Conservation (phyloP, 2,329 filamentous ascomycete genomes). For the Aspergillus ruber region DNA sequence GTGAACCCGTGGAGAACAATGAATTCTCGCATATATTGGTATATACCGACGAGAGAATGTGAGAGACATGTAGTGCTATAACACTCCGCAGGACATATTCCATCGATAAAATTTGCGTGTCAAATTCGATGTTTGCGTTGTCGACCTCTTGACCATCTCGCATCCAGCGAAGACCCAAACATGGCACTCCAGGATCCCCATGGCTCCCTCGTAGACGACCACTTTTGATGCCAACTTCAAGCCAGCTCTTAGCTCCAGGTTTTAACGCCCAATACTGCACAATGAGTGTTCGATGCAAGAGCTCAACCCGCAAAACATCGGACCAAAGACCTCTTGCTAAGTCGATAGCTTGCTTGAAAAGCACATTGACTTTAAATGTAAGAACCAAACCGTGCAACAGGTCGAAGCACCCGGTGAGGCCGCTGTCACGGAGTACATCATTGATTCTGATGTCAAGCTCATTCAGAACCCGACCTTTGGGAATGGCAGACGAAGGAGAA, state of each 20-base stretch:
- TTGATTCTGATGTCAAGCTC: conserved; percentile 69
- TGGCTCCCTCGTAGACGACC: conserved; percentile 12
- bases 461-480: conserved; percentile 55
- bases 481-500: conserved; percentile 60
- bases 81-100: conserved; percentile 67
- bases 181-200: conserved; percentile 19
- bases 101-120: conserved; percentile 62
- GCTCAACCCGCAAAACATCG: conserved; percentile 68
- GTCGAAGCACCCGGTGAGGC: conserved; percentile 73
- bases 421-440: conserved; percentile 59
- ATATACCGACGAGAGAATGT: conserved; percentile 63
- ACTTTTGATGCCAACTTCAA: conserved; percentile 67
- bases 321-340: conserved; percentile 69
- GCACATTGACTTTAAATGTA: conserved; percentile 81
- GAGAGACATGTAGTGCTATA: conserved; percentile 66
- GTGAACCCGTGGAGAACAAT: conserved; percentile 55
- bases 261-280: conserved; percentile 85
- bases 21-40: conserved; percentile 53
- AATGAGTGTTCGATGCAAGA: conserved; percentile 71
- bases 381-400: conserved; percentile 82
- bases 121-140: conserved; percentile 60
- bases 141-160: conserved; percentile 70
- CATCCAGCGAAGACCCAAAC: conserved; percentile 64
- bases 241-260: conserved; percentile 73
- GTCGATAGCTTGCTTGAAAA: conserved; percentile 68